Evolutionary conservation across 2,329 filamentous ascomycete species (phyloP), one percentile per base, ranked within the genome.

Genomic region (Phialocephala sp.): DNA sequence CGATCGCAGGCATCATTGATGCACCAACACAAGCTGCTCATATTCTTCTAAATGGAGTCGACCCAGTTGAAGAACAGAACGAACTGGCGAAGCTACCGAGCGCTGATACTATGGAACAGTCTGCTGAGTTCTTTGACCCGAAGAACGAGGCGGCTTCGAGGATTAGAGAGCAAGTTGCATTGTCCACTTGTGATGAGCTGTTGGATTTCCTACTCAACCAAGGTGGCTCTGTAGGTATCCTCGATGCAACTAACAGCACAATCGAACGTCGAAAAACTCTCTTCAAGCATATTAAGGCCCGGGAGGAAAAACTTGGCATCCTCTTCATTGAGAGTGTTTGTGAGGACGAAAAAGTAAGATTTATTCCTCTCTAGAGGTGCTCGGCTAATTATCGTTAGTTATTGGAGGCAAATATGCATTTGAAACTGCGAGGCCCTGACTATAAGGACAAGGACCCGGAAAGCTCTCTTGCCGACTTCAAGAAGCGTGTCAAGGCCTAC

Each of bases 201-300:
- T 80, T 99, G 56, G 91, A 97, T 72, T 99, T 97, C 77, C 88
- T 99, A 12, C 82, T 98, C 39, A 83, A 89, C 27, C 84, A 89
- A 62, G 92, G 91, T 35, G 95, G 95, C 56, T 92, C 93, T 36
- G 92, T 98, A 11, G 95, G 95, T 43, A 98, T 99, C 69, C 87
- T 99, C 14, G 95, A 99, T 79, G 95, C 95, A 8, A 99, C 95
- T 8, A 99, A 99, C 81, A 97, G 94, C 80, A 99, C 95, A 0
- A 85, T 97, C 59, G 87, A 92, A 69, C 90, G 95, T 43, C 88
- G 95, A 59, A 89, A 94, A 78, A 85, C 91, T 32, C 86, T 99
- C 63, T 93, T 97, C 73, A 87, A 94, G 67, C 91, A 88, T 71
- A 92, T 98, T 74, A 91, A 92, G 73, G 82, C 89, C 60, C 87